phyloP scores from a whole-genome alignment of 176 grass and related monocot species.

The Aegilops umbellulata region DNA sequence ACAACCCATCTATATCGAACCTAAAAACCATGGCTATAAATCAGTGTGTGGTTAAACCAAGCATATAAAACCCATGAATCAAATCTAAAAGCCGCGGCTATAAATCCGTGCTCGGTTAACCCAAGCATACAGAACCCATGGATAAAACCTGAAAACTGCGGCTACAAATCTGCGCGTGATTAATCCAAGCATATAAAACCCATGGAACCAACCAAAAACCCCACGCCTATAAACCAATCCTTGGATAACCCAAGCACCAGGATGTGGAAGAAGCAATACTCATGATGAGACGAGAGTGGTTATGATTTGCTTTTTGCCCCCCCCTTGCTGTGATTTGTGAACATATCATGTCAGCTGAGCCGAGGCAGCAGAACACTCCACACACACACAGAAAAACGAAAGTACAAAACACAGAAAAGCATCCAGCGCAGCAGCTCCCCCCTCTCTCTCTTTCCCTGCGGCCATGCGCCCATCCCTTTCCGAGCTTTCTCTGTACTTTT shows the following conservation, averaged over 20 bases:
- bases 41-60: background rate
- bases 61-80: no score
- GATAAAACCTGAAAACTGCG: background rate
- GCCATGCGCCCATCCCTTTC: conserved; percentile 14
- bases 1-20: background rate
- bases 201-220: no score
- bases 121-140: no score
- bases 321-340: background rate
- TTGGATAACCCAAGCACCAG: no score
- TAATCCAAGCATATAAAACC: background rate
- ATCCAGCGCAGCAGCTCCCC: background rate
- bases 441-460: background rate
- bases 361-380: conserved; percentile 30
- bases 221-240: background rate
- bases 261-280: conserved; percentile 21
- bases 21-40: background rate
- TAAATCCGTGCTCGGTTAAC: background rate
- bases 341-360: conserved; percentile 43
- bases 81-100: background rate
- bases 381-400: background rate
- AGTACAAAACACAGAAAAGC: conserved; percentile 11
- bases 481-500: background rate
- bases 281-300: background rate
- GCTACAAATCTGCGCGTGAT: no score
- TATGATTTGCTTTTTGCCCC: background rate